Base-by-base conservation (phyloP, 1,284 basidiomycete genomes). In the Austropuccinia psidii region DNA sequence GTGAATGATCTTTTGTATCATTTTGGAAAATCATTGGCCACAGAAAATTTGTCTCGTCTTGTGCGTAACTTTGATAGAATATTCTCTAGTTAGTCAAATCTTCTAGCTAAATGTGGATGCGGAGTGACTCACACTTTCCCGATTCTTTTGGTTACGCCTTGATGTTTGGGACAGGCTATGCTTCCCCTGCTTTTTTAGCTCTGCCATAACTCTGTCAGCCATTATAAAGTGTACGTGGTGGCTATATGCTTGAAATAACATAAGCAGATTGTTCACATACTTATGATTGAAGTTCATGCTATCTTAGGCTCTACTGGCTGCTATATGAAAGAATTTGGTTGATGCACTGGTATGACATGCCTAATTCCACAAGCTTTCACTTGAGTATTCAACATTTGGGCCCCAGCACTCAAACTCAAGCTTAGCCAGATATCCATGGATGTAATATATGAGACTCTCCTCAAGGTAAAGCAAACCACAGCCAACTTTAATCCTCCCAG, bases 141-240 rank as follows among this genome's bases (percentile, higher is more conserved):
- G n/a, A 50, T 73, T 61, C 21, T 41, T 64, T 54, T 37, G 58
- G 13, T 13, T 33, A 21, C 39, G n/a, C n/a, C n/a, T n/a, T n/a
- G n/a, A n/a, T n/a, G n/a, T n/a, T n/a, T n/a, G n/a, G n/a, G n/a
- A n/a, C n/a, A n/a, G n/a, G n/a, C n/a, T n/a, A n/a, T n/a, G n/a
- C n/a, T n/a, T n/a, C 4, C 69, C 58, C 21, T 21, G 3, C 29
- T 62, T 2, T 39, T 73, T 73, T 1, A 0, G 5, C 52, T 73
- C 58, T 1, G 58, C 24, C 19, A 54, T 27, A 27, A 52, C 39
- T n/a, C 43, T 50, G 6, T n/a, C 21, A 2, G 60, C 47, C 27
- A 64, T 13, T 1, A 52, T 35, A 31, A 64, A 39, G 43, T 73
- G 70, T 7, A 73, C 41, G 33, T 73, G 65, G 27, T 73, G 60